Percentiles rank a stretch among this genome's conserved stretches.
Conservation (phyloP, 116 monocot species). For the Papilionanthe hybrid region DNA sequence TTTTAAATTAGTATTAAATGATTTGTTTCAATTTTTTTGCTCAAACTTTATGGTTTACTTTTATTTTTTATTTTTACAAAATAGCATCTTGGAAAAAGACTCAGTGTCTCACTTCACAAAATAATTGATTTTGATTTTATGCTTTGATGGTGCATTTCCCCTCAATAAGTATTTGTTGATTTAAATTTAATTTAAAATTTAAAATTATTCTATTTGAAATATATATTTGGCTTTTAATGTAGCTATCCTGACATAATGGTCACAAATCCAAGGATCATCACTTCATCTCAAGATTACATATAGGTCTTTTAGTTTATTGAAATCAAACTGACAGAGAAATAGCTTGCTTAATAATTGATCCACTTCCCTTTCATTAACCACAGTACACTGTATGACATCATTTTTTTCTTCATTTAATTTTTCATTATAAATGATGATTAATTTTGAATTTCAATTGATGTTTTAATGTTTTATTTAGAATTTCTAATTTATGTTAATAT, state of each 20-base stretch:
- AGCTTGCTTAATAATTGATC: not conserved
- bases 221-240: not conserved
- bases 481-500: not conserved
- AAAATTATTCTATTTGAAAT: not conserved
- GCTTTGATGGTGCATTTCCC: not conserved
- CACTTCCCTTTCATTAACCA: no score
- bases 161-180: not conserved
- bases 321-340: not conserved
- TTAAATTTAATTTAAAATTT: not conserved
- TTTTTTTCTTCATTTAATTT: no score
- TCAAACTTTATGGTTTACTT: not conserved
- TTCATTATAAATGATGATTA: not conserved
- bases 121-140: not conserved
- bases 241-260: not conserved
- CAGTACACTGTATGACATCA: no score
- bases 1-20: no score
- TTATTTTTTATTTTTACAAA: not conserved
- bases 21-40: no score
- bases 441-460: not conserved
- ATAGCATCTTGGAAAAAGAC: no score
- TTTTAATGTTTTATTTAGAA: not conserved
- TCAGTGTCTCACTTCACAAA: not conserved
- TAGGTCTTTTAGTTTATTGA: not conserved
- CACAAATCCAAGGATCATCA: not conserved
- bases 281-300: not conserved